Conservation (phyloP, 352 stramenopile species). For the Phytophthora quininea region DNA sequence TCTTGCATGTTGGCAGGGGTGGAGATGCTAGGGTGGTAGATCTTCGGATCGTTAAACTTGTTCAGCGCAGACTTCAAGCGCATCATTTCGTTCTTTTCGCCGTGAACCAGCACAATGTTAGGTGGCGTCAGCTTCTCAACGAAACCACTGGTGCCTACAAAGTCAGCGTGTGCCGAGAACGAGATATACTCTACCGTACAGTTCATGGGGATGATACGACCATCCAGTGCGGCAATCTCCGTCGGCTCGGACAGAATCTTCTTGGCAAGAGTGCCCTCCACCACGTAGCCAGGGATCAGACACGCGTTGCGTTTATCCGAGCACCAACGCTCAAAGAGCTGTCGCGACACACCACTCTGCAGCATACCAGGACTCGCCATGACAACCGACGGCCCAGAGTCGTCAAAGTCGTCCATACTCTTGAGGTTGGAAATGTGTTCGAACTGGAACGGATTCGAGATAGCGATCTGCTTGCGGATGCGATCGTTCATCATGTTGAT, state of each 20-base stretch:
- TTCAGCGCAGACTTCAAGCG: constrained; percentile 92
- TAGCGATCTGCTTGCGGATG: constrained; percentile 96
- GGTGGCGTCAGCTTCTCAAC: constrained; percentile 94
- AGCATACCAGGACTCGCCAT: constrained; percentile 99
- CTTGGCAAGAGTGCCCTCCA: constrained; percentile 98
- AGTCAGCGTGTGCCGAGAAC: constrained; percentile 98
- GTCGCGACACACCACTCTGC: constrained; percentile 96
- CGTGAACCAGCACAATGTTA: constrained; percentile 96
- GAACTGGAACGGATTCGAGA: constrained; percentile 98
- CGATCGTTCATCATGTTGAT: constrained; percentile 99
- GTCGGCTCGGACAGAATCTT: constrained; percentile 96
- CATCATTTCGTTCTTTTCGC: constrained; percentile 98
- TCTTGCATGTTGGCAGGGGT: constrained; percentile 89
- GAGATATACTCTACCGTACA: constrained; percentile 97
- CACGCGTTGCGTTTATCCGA: constrained; percentile 98
- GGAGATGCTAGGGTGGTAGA: constrained; percentile 83
- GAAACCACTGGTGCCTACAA: constrained; percentile 96
- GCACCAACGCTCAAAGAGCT: constrained; percentile 98
- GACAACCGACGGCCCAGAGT: constrained; percentile 97
- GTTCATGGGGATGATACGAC: constrained; percentile 94
- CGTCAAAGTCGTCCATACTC: constrained; percentile 96
- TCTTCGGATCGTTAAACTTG: constrained; percentile 89
- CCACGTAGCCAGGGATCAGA: constrained; percentile 98
- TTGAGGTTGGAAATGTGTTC: constrained; percentile 97
- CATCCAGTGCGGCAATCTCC: constrained; percentile 95